A percentile compares a stretch with the other conserved stretches of the same genome.
These are phyloP conservation scores for Dryas octopetala DNA, from an alignment of 306 rosid genomes.

Conservation along the genomic window DNA sequence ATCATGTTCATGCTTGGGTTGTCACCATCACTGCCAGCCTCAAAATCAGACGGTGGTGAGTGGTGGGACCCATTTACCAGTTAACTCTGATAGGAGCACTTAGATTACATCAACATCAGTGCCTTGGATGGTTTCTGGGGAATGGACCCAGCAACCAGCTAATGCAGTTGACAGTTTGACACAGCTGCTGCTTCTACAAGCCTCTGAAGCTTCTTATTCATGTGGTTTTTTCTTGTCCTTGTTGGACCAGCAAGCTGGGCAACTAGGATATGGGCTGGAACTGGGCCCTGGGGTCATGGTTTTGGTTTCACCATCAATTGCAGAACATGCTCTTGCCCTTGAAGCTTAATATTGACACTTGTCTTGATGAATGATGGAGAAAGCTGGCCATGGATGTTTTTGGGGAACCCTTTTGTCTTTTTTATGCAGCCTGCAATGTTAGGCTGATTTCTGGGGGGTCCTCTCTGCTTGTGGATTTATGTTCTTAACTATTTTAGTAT, in stretches of 20 bases:
- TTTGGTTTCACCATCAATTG: constrained; percentile 32
- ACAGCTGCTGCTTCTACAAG: constrained; percentile 12
- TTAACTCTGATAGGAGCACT: constrained; percentile 38
- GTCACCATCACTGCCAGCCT: constrained; percentile 39
- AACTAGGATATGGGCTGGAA: constrained; percentile 25
- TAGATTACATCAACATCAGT: constrained; percentile 40
- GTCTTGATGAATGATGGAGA: neutral
- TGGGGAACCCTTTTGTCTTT: neutral
- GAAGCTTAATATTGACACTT: neutral
- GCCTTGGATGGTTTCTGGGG: constrained; percentile 42
- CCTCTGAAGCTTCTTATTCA: constrained; percentile 22
- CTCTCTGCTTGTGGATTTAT: neutral
- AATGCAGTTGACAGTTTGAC: constrained; percentile 7
- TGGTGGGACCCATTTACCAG: constrained; percentile 40
- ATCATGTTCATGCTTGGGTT: constrained; percentile 20
- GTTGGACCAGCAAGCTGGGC: constrained; percentile 22
- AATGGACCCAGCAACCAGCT: constrained; percentile 38
- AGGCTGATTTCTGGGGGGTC: neutral
- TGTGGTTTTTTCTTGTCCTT: constrained; percentile 16
- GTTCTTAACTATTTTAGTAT: neutral
- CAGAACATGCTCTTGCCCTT: constrained; percentile 26
- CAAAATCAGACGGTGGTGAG: constrained; percentile 27
- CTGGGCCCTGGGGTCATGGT: constrained; percentile 28
- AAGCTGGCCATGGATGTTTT: constrained; percentile 3
- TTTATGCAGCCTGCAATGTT: neutral